Conservation (phyloP, 2,329 filamentous ascomycete genomes). For the Cucurbitaria berberidis region DNA sequence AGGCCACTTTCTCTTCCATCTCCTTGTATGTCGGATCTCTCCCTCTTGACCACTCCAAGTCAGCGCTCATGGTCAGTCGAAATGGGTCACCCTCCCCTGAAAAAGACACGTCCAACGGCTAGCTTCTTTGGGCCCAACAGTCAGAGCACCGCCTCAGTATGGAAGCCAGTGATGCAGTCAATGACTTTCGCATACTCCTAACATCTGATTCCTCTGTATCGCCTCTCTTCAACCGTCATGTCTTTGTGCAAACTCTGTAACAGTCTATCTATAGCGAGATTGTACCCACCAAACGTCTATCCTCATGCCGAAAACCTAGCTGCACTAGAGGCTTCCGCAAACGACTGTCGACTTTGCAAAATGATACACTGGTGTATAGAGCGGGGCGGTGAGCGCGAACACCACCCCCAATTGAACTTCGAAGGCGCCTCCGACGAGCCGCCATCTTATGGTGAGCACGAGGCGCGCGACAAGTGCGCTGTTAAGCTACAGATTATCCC, state of each 20-base stretch:
- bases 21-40: background rate
- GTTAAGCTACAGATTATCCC: background rate
- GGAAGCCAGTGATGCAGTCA: background rate
- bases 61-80: background rate
- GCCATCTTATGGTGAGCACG: background rate
- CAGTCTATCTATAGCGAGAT: background rate
- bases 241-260: background rate
- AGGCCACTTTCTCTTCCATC: background rate
- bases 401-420: background rate
- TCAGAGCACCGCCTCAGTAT: background rate
- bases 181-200: background rate
- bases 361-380: background rate
- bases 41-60: background rate
- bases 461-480: background rate
- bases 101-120: too few species aligned
- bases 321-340: background rate
- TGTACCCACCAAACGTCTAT: constrained; percentile 5
- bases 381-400: background rate
- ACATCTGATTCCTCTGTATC: background rate
- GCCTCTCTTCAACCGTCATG: background rate
- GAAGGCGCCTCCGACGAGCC: background rate
- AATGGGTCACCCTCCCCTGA: too few species aligned
- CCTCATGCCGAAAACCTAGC: background rate
- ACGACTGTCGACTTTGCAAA: constrained; percentile 2
- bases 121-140: too few species aligned